Evolutionary conservation across 2,329 filamentous ascomycete genomes (phyloP), one percentile per base, ranked within the genome.

Genomic region (Cercospora brassicicola): DNA sequence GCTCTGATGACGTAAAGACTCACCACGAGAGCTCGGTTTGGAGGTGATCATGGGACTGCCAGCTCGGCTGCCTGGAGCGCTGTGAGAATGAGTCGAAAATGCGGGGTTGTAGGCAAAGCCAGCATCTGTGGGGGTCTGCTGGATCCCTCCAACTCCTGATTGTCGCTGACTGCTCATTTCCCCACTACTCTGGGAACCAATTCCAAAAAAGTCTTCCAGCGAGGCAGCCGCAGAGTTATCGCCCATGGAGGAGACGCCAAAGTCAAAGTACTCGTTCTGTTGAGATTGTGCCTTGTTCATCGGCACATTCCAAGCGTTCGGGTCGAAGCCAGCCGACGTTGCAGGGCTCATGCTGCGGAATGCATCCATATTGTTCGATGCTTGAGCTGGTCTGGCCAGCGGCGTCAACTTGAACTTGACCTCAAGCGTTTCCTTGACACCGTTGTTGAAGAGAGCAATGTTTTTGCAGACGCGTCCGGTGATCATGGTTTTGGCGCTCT

Each of bases 381-480:
- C 86, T 70, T 82, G 86, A 71, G 86, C 79, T 33, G 84, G 85
- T 62, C 87, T 91, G 18, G 89, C 86, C 39, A 97, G 90, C 15
- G 90, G 90, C 1, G 93, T 90, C 66, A 99, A 84, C 77, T 92
- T 93, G 69, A 99, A 84, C 79, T 91, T 96, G 72, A 99, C 94
- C 81, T 99, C 95, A 67, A 99, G 82, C 0, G 92, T 98, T 80
- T 98, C 94, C 73, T 90, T 91, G 68, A 90, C 86, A 33, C 92
- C 93, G 75, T 91, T 92, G 45, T 89, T 89, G 77, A 98, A 96
- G 26, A 97, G 84, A 9, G 91, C 92, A 55, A 93, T 82, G 77
- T 96, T 97, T 77, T 91, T 92, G 76, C 91, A 93, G 64, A 99
- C 92, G 36, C 93, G 90, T 66, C 95, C 95, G 7, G 94, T 97